phyloP scores from a whole-genome alignment of 2,329 filamentous ascomycete genomes.

The Plectosphaerella plurivora region DNA sequence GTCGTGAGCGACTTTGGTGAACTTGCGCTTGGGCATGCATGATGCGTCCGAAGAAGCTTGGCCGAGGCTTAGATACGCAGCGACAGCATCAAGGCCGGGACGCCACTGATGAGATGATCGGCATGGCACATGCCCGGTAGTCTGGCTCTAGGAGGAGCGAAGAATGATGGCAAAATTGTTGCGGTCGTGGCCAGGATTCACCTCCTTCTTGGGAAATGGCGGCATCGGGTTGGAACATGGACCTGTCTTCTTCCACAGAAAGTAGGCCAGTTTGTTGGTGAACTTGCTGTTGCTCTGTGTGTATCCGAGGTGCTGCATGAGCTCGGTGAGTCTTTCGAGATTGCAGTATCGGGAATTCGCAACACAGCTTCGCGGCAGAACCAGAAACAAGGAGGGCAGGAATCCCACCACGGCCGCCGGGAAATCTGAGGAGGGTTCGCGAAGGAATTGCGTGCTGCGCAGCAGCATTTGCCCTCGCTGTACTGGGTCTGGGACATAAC shows the following conservation, averaged over 20 bases:
- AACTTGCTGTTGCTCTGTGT: constrained; percentile 60
- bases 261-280: constrained; percentile 82
- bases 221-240: constrained; percentile 11
- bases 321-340: constrained; percentile 59
- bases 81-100: too few species aligned
- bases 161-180: constrained; percentile 91
- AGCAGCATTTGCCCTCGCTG: constrained; percentile 81
- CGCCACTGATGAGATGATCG: too few species aligned
- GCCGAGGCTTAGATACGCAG: too few species aligned
- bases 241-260: constrained; percentile 64
- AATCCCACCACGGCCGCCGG: constrained; percentile 19
- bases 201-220: constrained; percentile 66
- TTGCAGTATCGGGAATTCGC: constrained; percentile 88
- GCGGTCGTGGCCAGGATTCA: constrained; percentile 68
- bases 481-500: constrained; percentile 73
- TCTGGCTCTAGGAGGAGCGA: constrained; percentile 22
- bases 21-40: background rate
- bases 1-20: constrained; percentile 29
- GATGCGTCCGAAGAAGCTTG: too few species aligned
- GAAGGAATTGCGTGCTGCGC: constrained; percentile 68
- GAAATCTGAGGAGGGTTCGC: constrained; percentile 17
- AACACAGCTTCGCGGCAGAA: constrained; percentile 83
- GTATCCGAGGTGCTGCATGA: constrained; percentile 79
- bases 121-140: too few species aligned
- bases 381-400: constrained; percentile 77